These are phyloP conservation scores for Hanseniaspora lindneri DNA, from an alignment of 805 yeast species.

Conservation along the genomic window DNA sequence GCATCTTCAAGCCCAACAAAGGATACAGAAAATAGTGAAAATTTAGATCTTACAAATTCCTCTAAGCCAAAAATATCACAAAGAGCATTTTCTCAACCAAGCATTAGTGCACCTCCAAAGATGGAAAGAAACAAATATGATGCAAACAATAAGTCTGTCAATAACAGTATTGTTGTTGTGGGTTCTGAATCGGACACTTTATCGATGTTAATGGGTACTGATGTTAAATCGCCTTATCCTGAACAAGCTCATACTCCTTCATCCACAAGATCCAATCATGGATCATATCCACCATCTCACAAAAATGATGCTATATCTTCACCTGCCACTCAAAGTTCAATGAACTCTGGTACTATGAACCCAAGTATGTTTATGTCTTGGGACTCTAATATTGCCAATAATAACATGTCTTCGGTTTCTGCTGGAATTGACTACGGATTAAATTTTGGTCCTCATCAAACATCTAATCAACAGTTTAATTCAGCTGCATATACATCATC, in stretches of 20 bases:
- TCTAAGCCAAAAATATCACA: slow-evolving; percentile 11
- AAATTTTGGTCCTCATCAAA: not conserved
- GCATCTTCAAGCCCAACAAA: slow-evolving; percentile 2
- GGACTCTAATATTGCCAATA: slow-evolving; percentile 2
- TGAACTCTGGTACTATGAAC: not conserved
- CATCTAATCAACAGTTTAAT: not conserved
- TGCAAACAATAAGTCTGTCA: not conserved
- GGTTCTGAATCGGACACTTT: not conserved
- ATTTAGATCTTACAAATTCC: not conserved
- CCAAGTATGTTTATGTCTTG: slow-evolving; percentile 11
- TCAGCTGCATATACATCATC: not conserved
- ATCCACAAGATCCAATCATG: not conserved
- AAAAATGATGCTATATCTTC: not conserved
- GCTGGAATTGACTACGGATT: slow-evolving; percentile 5
- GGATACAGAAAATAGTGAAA: not conserved
- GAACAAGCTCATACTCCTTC: not conserved
- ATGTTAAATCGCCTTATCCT: not conserved
- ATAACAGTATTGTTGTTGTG: not conserved
- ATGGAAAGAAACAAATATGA: not conserved
- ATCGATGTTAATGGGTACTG: not conserved
- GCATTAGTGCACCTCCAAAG: not conserved
- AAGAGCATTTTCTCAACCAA: slow-evolving; percentile 13
- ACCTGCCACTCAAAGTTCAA: not conserved
- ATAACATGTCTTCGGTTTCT: not conserved
- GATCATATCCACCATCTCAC: not conserved